These are phyloP conservation scores for Crithidia mellificae DNA, from an alignment of 208 protist genomes.

Conservation along the genomic window DNA sequence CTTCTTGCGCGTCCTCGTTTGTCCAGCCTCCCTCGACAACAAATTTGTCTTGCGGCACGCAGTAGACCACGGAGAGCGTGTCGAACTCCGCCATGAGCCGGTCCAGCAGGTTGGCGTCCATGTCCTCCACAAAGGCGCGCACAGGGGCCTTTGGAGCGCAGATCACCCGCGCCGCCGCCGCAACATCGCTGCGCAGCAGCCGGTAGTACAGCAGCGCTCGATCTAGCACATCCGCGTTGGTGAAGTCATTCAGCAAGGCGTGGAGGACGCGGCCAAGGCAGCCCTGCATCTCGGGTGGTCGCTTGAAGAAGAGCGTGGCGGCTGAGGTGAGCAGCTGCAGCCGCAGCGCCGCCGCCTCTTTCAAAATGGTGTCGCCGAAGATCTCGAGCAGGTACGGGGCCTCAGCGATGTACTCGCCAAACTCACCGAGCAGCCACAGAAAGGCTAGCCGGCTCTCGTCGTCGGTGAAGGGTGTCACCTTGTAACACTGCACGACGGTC, in stretches of 20 bases:
- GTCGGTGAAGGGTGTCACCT: conserved; percentile 47
- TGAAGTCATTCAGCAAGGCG: conserved; percentile 77
- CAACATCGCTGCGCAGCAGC: conserved; percentile 56
- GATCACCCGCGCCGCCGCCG: conserved; percentile 57
- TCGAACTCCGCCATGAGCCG: conserved; percentile 92
- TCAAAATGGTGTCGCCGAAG: conserved; percentile 46
- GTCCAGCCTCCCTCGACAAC: not conserved
- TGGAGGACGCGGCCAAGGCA: conserved; percentile 84
- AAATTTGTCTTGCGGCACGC: conserved; percentile 52
- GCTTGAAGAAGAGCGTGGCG: conserved; percentile 92
- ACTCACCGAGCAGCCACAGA: conserved; percentile 91
- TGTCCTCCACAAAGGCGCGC: conserved; percentile 66
- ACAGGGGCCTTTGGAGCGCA: conserved; percentile 49
- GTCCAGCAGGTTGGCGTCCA: conserved; percentile 61
- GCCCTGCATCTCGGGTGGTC: conserved; percentile 87
- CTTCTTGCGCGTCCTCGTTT: conserved; percentile 10
- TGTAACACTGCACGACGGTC: conserved; percentile 43
- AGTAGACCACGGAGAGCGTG: conserved; percentile 85
- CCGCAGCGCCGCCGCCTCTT: conserved; percentile 58
- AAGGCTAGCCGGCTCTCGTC: conserved; percentile 66
- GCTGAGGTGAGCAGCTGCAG: conserved; percentile 87
- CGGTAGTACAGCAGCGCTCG: conserved; percentile 87
- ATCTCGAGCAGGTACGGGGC: conserved; percentile 93
- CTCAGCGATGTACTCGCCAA: conserved; percentile 85
- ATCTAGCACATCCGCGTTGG: conserved; percentile 86